Base-by-base conservation (phyloP, 2,329 filamentous ascomycete genomes). In the Calonectria ilicicola region DNA sequence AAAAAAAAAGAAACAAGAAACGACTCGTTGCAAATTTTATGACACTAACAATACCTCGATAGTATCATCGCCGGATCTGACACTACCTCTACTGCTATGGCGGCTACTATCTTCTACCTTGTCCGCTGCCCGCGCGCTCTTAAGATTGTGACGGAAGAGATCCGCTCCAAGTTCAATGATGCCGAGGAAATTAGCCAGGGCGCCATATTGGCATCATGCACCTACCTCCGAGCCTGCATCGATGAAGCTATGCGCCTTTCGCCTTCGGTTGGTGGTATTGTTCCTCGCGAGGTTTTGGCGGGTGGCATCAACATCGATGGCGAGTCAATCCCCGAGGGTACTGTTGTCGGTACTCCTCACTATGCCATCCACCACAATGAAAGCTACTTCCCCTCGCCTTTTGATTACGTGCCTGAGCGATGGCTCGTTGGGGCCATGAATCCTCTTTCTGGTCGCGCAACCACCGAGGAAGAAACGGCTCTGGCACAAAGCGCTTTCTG, bases 41-140 rank as follows among this genome's bases (percentile, higher is more conserved):
- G 3, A 15, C 35, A 42, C 76, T 78, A 32, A 77, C 21, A 19
- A 32, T 42, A 10, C 23, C 23, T n/a, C 5, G 51, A n/a, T 38
- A 89, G 88, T 10, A 93, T 94, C 84, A 93, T 93, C 74, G 92
- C 92, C 12, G 92, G 92, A 38, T 92, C 91, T 32, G 93, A 94
- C 79, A 94, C 93, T 0, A 94, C 92, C 1, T 93, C 92, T 0
- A 94, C 92, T 1, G 91, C 92, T 82, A 85, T 92, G 87, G 89
- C 91, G 4, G 89, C 90, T 1, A 91, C 90, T 0, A 77, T 92
- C 14, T 93, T 92, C 83, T 92, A 93, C 82, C 88, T 93, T 21
- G 87, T 88, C 38, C 89, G 89, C 69, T 87, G 86, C 82, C 84
- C 87, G 0, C 77, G 80, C 1, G 86, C 87, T 0, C 84, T 92